phyloP scores from a whole-genome alignment of 495 filamentous ascomycete species.

The Hypoxylon intermedium region DNA sequence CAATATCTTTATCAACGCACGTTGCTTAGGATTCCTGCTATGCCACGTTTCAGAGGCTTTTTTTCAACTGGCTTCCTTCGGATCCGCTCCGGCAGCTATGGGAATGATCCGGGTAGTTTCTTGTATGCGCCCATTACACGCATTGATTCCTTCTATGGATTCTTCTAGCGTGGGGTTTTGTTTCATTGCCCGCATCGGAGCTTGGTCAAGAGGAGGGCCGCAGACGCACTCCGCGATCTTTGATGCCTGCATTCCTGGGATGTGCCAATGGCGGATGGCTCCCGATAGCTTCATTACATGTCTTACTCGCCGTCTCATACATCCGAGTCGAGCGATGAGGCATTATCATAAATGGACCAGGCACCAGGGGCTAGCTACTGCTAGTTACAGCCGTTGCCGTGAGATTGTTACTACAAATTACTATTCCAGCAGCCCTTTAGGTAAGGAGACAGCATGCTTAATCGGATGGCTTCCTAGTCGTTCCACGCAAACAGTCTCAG shows the following conservation, averaged over 20 bases:
- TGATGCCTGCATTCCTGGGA: slow-evolving; percentile 24
- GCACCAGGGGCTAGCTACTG: slow-evolving; percentile 11
- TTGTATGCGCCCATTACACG: slow-evolving; percentile 15
- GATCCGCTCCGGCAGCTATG: slow-evolving; percentile 14
- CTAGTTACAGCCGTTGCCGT: slow-evolving; percentile 33
- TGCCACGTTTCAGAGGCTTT: slow-evolving; percentile 39
- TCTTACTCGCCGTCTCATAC: slow-evolving; percentile 30
- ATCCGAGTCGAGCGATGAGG: slow-evolving; percentile 35
- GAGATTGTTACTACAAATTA: slow-evolving; percentile 26
- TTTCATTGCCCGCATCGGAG: slow-evolving; percentile 37
- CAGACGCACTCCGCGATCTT: slow-evolving; percentile 23
- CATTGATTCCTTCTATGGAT: slow-evolving; percentile 23
- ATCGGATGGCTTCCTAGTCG: slow-evolving; percentile 33
- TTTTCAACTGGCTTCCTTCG: slow-evolving; percentile 16
- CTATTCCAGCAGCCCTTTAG: slow-evolving; percentile 14
- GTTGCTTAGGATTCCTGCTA: slow-evolving; percentile 33
- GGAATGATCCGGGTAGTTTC: slow-evolving; percentile 33
- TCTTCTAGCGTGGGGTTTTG: slow-evolving; percentile 33
- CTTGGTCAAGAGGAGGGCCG: slow-evolving; percentile 12
- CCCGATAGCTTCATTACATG: slow-evolving; percentile 33
- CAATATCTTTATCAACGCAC: slow-evolving; percentile 33
- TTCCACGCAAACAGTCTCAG: slow-evolving; percentile 39
- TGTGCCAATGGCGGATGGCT: slow-evolving; percentile 43
- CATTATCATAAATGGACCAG: slow-evolving; percentile 24
- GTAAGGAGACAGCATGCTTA: slow-evolving; percentile 21